Conservation (phyloP, 345 rosid genomes). For the Gynandropsis gynandra region DNA sequence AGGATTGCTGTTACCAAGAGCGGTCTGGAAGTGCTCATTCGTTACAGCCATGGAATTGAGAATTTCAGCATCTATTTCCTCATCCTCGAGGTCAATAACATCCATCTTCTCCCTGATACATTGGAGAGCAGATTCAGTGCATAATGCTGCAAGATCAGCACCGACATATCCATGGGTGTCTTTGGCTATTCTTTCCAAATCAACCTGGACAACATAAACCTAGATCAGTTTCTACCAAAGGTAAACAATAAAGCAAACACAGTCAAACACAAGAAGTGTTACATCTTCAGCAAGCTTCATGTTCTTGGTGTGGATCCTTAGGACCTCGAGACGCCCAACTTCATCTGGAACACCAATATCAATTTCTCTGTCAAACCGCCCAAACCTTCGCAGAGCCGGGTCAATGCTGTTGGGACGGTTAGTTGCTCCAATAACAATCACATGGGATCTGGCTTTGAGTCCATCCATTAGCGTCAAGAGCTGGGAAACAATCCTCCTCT, state of each 20-base stretch:
- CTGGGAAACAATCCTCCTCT: constrained; percentile 55
- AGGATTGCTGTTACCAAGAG: constrained; percentile 64
- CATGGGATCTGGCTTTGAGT: constrained; percentile 81
- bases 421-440: constrained; percentile 92
- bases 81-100: constrained; percentile 63
- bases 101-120: constrained; percentile 77
- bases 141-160: constrained; percentile 65
- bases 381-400: constrained; percentile 87
- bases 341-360: constrained; percentile 97
- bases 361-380: constrained; percentile 86
- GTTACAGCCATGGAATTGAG: constrained; percentile 65
- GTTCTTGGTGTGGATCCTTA: constrained; percentile 92
- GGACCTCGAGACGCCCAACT: constrained; percentile 95
- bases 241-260: not conserved
- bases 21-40: constrained; percentile 62
- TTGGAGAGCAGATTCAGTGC: constrained; percentile 69
- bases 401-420: constrained; percentile 95
- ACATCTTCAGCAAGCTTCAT: constrained; percentile 97
- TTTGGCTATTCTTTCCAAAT: constrained; percentile 51
- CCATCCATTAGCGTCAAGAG: constrained; percentile 92
- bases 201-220: constrained; percentile 24
- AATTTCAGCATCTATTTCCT: constrained; percentile 57
- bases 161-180: constrained; percentile 62
- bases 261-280: constrained; percentile 13
- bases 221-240: constrained; percentile 6